Evolutionary conservation across 495 filamentous ascomycete genomes (phyloP).

Genomic region (Oleoguttula mirabilis): DNA sequence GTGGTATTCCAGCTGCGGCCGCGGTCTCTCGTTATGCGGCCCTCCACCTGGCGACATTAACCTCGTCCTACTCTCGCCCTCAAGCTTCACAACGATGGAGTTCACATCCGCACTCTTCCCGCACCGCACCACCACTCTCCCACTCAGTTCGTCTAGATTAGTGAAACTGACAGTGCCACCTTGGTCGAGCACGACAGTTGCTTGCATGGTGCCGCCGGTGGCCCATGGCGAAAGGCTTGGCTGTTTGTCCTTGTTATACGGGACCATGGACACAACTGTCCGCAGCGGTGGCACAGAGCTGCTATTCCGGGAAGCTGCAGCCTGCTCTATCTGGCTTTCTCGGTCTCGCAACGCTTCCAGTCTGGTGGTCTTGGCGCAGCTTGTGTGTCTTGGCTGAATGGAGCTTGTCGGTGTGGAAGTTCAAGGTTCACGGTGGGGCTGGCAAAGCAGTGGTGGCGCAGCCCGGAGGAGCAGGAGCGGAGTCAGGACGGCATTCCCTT

Average conservation of each 20-base stretch:
- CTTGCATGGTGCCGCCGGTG: conserved; percentile 8
- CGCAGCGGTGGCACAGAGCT: too few species aligned
- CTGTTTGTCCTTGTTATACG: conserved; percentile 7
- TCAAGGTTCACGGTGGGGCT: too few species aligned
- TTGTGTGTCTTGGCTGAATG: too few species aligned
- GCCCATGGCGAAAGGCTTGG: conserved; percentile 4
- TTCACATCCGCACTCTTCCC: conserved; percentile 54
- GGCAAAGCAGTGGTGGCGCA: too few species aligned
- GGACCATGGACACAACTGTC: too few species aligned
- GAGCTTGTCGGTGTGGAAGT: too few species aligned
- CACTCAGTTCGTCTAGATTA: conserved; percentile 72
- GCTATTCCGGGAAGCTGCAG: too few species aligned
- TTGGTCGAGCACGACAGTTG: conserved; percentile 11
- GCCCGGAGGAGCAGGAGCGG: too few species aligned
- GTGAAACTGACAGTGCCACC: conserved; percentile 45
- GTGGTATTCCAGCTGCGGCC: conserved; percentile 59
- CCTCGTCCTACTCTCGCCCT: conserved; percentile 71
- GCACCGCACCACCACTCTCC: conserved; percentile 54
- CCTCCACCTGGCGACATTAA: conserved; percentile 31
- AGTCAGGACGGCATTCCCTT: too few species aligned
- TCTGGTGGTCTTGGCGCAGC: too few species aligned
- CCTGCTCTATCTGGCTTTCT: too few species aligned
- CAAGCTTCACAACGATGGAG: conserved; percentile 80
- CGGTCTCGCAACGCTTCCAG: too few species aligned
- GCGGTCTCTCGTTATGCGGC: conserved; percentile 42